A percentile compares a stretch with the other conserved stretches of the same genome.
These are phyloP conservation scores for Schoenoplectus tabernaemontani DNA, from an alignment of 202 grass and related monocot species.

Conservation along the genomic window DNA sequence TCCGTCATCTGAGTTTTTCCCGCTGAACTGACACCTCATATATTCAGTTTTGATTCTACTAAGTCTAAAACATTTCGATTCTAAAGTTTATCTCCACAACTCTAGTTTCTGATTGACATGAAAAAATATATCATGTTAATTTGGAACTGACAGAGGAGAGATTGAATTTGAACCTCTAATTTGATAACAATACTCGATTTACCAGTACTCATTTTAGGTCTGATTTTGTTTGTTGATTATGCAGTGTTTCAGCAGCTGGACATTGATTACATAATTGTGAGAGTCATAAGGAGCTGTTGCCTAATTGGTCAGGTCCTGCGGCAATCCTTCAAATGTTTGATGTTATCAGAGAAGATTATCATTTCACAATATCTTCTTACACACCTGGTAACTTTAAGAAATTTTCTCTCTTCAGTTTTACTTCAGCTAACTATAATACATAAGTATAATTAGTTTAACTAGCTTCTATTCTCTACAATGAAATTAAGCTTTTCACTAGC, in stretches of 20 bases:
- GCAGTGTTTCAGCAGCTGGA: conserved; percentile 93
- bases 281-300: conserved; percentile 70
- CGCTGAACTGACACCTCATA: no score
- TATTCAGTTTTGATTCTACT: no score
- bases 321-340: conserved; percentile 88
- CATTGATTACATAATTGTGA: conserved; percentile 84
- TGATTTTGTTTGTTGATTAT: neutral
- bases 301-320: conserved; percentile 65
- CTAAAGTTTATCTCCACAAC: no score
- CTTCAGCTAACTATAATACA: neutral
- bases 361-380: conserved; percentile 5
- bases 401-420: neutral
- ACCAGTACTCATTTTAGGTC: neutral
- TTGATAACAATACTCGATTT: no score
- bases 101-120: no score
- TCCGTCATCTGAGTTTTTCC: no score
- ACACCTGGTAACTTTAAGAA: neutral
- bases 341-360: conserved; percentile 84
- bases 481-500: neutral
- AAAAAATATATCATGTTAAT: no score
- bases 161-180: no score
- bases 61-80: no score
- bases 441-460: neutral
- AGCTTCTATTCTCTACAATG: neutral
- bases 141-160: no score